These are phyloP conservation scores for Linnemannia hyalina DNA, from an alignment of 192 early-diverging fungal genomes.

Conservation along the genomic window DNA sequence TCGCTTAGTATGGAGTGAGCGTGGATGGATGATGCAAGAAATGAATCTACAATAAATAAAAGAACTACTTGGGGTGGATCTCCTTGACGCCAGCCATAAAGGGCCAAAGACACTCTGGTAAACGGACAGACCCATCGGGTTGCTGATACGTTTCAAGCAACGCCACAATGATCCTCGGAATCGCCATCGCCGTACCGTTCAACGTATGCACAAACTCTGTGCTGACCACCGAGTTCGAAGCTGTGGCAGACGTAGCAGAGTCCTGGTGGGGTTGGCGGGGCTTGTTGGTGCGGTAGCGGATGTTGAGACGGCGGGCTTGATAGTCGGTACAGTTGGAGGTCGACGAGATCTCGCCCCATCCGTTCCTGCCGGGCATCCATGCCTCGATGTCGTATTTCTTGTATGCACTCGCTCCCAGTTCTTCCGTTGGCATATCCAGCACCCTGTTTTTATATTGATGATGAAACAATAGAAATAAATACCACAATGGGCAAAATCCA, in stretches of 20 bases:
- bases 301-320: constrained; percentile 87
- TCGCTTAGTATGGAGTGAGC: background rate
- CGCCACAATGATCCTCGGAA: constrained; percentile 90
- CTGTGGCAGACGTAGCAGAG: background rate
- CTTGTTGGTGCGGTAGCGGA: constrained; percentile 68
- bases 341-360: constrained; percentile 91
- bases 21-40: background rate
- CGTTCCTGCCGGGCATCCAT: constrained; percentile 93
- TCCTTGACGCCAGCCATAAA: constrained; percentile 74
- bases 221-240: constrained; percentile 20
- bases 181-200: constrained; percentile 93
- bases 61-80: constrained; percentile 29
- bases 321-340: constrained; percentile 96
- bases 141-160: constrained; percentile 87
- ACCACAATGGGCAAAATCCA: background rate
- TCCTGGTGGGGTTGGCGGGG: constrained; percentile 6
- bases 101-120: constrained; percentile 79
- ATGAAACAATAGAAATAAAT: background rate
- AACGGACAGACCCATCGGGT: constrained; percentile 73
- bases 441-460: constrained; percentile 58
- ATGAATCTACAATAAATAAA: background rate
- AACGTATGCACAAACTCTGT: constrained; percentile 89
- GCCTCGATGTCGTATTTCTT: constrained; percentile 96
- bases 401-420: constrained; percentile 92
- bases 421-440: constrained; percentile 93